Evolutionary conservation across 495 filamentous ascomycete species (phyloP).

Genomic region (Cryomyces minteri): DNA sequence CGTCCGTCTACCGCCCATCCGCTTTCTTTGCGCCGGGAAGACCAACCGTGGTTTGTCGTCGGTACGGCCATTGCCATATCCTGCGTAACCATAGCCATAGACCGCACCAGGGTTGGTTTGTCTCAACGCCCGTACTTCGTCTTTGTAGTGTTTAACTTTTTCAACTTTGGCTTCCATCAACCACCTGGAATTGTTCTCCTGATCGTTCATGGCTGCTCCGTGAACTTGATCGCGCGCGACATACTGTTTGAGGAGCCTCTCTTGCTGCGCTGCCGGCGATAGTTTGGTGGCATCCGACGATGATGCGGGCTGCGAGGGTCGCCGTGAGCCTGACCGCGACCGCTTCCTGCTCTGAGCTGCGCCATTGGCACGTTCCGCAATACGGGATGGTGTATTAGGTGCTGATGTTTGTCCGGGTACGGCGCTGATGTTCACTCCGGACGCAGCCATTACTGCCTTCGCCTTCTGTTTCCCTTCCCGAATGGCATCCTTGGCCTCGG

Average conservation of each 20-base stretch:
- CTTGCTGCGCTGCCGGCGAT: constrained; percentile 31
- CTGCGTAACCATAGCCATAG: constrained; percentile 71
- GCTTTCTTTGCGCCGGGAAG: constrained; percentile 56
- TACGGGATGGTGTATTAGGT: not conserved
- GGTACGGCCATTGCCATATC: constrained; percentile 73
- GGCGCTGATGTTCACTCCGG: constrained; percentile 15
- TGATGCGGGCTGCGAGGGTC: constrained; percentile 13
- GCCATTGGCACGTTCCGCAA: constrained; percentile 19
- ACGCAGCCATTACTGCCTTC: constrained; percentile 35
- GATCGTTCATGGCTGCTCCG: constrained; percentile 38
- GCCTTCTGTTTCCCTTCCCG: constrained; percentile 39
- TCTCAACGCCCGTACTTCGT: constrained; percentile 27
- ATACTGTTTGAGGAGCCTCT: constrained; percentile 42
- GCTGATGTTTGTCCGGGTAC: not conserved
- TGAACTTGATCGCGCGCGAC: constrained; percentile 59
- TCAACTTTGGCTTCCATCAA: constrained; percentile 25
- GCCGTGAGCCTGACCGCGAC: constrained; percentile 37
- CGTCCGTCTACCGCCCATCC: constrained; percentile 56
- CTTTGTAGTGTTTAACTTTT: constrained; percentile 33
- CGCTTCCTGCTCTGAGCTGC: constrained; percentile 32
- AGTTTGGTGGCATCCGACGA: not conserved
- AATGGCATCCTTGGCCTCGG: constrained; percentile 20
- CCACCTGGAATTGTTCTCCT: constrained; percentile 11
- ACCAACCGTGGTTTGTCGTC: constrained; percentile 43
- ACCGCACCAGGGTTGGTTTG: constrained; percentile 38